Conservation (phyloP, 306 rosid species). For the Mimosa pudica region DNA sequence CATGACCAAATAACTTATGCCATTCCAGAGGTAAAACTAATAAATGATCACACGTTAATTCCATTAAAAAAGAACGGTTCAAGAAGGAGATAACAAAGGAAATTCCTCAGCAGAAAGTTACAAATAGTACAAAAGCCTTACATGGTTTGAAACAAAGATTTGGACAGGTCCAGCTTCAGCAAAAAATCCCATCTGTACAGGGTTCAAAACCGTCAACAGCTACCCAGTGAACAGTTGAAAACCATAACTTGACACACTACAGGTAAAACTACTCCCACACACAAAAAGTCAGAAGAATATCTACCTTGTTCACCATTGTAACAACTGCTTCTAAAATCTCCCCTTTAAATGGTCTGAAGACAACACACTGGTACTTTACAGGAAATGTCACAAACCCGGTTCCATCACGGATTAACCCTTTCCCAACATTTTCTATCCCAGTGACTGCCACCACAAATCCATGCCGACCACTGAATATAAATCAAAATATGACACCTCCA, state of each 20-base stretch:
- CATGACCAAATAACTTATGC: neutral
- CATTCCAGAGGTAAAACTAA: neutral
- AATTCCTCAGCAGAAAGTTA: constrained; percentile 1
- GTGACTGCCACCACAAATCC: constrained; percentile 97
- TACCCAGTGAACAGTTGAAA: constrained; percentile 13
- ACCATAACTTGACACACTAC: constrained; percentile 7
- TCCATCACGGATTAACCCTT: constrained; percentile 89
- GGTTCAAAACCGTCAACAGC: constrained; percentile 29
- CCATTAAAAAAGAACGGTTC: neutral
- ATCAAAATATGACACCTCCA: constrained; percentile 13
- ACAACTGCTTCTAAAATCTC: constrained; percentile 97
- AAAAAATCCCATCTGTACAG: constrained; percentile 84
- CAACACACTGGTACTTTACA: constrained; percentile 95
- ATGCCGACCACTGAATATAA: constrained; percentile 77
- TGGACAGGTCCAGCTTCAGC: constrained; percentile 99
- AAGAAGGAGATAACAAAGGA: neutral
- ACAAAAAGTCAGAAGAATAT: neutral
- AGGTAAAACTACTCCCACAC: neutral
- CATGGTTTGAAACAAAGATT: constrained; percentile 96
- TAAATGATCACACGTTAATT: neutral
- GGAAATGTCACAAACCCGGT: constrained; percentile 97
- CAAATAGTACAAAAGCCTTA: constrained; percentile 39
- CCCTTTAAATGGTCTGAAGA: constrained; percentile 92
- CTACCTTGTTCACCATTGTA: constrained; percentile 95
- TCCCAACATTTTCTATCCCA: constrained; percentile 84